Evolutionary conservation across 257 asterid species (phyloP), one percentile per base, ranked within the genome.

Genomic region (Datura wrightii): DNA sequence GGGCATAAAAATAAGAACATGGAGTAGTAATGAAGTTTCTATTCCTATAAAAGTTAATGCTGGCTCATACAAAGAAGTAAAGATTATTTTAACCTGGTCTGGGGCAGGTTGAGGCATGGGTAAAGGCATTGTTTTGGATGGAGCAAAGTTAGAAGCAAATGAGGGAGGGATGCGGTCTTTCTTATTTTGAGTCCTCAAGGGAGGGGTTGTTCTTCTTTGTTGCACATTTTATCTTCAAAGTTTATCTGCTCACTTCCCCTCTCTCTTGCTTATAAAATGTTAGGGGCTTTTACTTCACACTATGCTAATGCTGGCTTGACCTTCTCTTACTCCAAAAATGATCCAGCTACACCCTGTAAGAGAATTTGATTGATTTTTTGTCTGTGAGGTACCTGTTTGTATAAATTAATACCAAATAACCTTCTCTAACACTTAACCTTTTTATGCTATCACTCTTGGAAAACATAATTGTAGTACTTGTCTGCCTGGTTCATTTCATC

Each of bases 401-500:
- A 58, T 58, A 19, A 60, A 8, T 19, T 60, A 65, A 34, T 65
- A 65, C 44, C 44, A 63, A 34, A 31, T 63, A 58, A 13, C n/a
- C n/a, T 63, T 34, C 70, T 60, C 37, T 60, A 63, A 63, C 44
- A 63, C 44, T 31, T 34, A 5, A 34, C 72, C 6, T 11, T 65
- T 65, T 18, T 65, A 65, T 65, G 72, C 11, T 11, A 65, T 13
- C 41, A 65, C 44, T 65, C 72, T 36, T 65, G 8, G 72, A 65
- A 63, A 65, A 65, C 44, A 65, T 34, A 70, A 44, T 44, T 42
- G 54, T 53, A 41, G 31, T 70, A 46, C 39, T 83, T 67, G 15
- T 83, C 53, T 72, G 86, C 15, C 44, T 13, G 83, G 71, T 65
- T 54, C 63, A 52, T 14, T 52, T 52, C 34, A 78, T 78, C 63